phyloP scores from a whole-genome alignment of 805 yeast species.

The Saturnispora serradocipensis region DNA sequence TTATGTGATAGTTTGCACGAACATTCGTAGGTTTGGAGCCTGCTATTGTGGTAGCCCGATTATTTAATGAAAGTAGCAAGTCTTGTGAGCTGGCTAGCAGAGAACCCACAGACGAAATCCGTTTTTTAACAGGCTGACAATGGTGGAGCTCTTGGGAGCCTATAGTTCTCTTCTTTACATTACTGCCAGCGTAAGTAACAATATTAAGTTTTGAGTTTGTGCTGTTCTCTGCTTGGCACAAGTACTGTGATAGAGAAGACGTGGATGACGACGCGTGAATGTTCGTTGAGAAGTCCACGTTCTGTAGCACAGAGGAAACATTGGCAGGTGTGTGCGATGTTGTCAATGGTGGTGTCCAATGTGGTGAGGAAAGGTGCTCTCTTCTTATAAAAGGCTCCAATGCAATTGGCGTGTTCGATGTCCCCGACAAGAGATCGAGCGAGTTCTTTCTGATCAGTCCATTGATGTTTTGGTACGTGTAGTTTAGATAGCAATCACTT shows the following conservation, averaged over 20 bases:
- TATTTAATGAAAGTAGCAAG: neutral
- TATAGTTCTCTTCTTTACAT: neutral
- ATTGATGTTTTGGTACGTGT: constrained; percentile 4
- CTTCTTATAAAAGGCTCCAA: neutral
- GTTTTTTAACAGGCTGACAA: constrained; percentile 1
- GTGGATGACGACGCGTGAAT: neutral
- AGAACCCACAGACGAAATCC: neutral
- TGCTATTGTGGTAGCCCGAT: neutral
- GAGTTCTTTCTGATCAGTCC: constrained; percentile 1
- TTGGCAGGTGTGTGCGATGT: neutral
- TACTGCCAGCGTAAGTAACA: neutral
- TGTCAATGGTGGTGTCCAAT: constrained; percentile 5
- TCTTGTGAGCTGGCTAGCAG: neutral
- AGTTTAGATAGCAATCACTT: neutral
- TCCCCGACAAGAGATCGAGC: neutral
- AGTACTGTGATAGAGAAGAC: neutral
- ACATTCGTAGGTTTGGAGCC: neutral
- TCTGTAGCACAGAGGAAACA: neutral
- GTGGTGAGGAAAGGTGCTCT: neutral
- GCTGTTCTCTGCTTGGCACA: neutral
- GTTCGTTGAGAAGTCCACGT: neutral
- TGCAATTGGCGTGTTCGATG: neutral
- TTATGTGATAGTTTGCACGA: neutral
- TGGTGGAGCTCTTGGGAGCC: neutral
- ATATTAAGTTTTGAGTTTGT: neutral